These are phyloP conservation scores for Monosporascus sp. DNA, from an alignment of 2,329 filamentous ascomycete species.

Conservation along the genomic window DNA sequence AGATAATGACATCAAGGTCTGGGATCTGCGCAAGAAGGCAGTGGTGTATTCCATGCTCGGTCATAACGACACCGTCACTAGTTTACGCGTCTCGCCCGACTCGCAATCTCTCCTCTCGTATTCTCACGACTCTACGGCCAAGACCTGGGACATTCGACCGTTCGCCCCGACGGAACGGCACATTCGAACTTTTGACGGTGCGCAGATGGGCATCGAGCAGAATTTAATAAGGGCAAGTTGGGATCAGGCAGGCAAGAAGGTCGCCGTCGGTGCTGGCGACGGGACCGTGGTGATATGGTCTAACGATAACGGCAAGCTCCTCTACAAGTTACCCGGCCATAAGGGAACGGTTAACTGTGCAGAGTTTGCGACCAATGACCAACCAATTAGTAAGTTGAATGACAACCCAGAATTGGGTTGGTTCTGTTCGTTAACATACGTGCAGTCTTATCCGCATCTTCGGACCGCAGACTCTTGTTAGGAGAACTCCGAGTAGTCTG, in stretches of 20 bases:
- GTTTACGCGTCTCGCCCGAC: conserved; percentile 86
- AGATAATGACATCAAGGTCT: conserved; percentile 95
- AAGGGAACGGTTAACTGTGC: conserved; percentile 94
- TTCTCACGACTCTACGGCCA: conserved; percentile 87
- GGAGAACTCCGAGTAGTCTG: conserved; percentile 66
- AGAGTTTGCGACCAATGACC: conserved; percentile 77
- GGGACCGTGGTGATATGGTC: conserved; percentile 92
- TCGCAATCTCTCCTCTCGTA: conserved; percentile 86
- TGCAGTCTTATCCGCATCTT: conserved; percentile 80
- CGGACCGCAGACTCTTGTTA: conserved; percentile 79
- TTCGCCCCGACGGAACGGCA: conserved; percentile 86
- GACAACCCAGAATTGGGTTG: neutral
- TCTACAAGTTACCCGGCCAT: conserved; percentile 94
- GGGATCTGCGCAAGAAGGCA: conserved; percentile 90
- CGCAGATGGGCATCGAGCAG: conserved; percentile 79
- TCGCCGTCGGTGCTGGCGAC: conserved; percentile 85
- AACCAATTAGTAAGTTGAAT: conserved; percentile 74
- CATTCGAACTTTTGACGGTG: conserved; percentile 88
- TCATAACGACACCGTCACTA: conserved; percentile 88
- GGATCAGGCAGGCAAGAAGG: conserved; percentile 79
- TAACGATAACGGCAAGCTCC: conserved; percentile 75
- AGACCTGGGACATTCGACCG: conserved; percentile 93
- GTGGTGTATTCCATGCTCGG: conserved; percentile 83
- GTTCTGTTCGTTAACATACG: conserved; percentile 38
- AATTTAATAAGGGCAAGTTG: conserved; percentile 88